Evolutionary conservation across 306 rosid genomes (phyloP).

Genomic region (Trichosanthes cucumerina): DNA sequence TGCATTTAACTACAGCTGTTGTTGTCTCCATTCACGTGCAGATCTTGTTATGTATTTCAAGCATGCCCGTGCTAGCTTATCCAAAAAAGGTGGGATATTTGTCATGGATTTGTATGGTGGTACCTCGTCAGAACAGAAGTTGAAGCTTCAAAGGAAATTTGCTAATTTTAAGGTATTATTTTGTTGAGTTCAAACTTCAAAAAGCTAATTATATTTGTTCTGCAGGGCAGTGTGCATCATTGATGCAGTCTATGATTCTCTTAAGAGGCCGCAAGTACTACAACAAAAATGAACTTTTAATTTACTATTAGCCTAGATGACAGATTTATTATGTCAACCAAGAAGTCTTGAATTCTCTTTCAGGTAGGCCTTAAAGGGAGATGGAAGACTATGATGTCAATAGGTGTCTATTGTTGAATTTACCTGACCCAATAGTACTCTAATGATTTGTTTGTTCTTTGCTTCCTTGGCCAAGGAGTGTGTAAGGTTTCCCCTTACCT

Average conservation of each 20-base stretch:
- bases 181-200: constrained; percentile 4
- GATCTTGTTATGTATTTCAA: constrained; percentile 73
- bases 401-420: not conserved
- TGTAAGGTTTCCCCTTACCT: too few relatives aligned
- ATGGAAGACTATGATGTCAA: not conserved
- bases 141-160: constrained; percentile 75
- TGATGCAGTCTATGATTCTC: not conserved
- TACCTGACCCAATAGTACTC: not conserved
- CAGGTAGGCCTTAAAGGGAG: not conserved
- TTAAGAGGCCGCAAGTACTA: not conserved
- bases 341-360: not conserved
- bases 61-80: constrained; percentile 52
- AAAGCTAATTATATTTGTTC: not conserved
- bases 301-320: not conserved
- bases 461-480: too few relatives aligned
- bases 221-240: not conserved
- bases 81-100: constrained; percentile 72
- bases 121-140: constrained; percentile 70
- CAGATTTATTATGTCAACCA: not conserved
- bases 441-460: too few relatives aligned
- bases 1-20: constrained; percentile 92
- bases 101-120: constrained; percentile 97
- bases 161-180: constrained; percentile 68
- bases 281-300: not conserved
- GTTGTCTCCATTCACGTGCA: constrained; percentile 80